Evolutionary conservation across 1,284 basidiomycete genomes (phyloP), one percentile per base, ranked within the genome.

Genomic region (Microbotryomycetes sp.): DNA sequence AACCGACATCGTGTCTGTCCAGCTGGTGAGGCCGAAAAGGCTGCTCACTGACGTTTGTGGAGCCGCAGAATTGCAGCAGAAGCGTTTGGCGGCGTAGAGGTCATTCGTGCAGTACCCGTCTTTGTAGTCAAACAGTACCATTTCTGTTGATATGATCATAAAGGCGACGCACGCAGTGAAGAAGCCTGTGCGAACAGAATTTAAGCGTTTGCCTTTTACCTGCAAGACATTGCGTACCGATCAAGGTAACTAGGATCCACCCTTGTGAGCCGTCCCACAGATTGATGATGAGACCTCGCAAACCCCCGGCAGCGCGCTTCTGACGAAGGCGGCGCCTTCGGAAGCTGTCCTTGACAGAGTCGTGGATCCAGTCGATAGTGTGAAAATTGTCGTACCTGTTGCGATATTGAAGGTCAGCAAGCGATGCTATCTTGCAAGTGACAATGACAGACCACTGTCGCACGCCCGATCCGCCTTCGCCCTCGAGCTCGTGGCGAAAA

Each of bases 101-200:
- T 50, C 49, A 5, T 13, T 24, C 18, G 45, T 15, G 75, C 93
- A 97, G 74, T 88, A 91, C 0, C 94, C 94, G 58, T 91, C 89
- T 76, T 97, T 97, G 67, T 88, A 75, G 74, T 96, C 91, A 72
- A 97, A 97, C n/a, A 97, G 78, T 80, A 85, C 86, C 73, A 90
- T 88, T 73, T 98, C 94, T 59, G 83, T 81, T 29, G 89, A 84
- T 45, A 94, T 84, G 69, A 98, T 88, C 56, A 88, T 76, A 73
- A 91, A 97, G 0, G 94, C 94, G 41, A 89, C 79, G 53, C 91
- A 61, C 3, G 92, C 91, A 5, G 88, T 89, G 30, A 90, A 73
- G 73, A 92, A 83, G 0, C 91, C 90, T 57, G 55, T 51, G 9
- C 29, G 13, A 28, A 23, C n/a, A n/a, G n/a, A n/a, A n/a, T n/a